A percentile compares a stretch with the other conserved stretches of the same genome.
phyloP scores from a whole-genome alignment of 345 rosid genomes.

The Citrus sp. region DNA sequence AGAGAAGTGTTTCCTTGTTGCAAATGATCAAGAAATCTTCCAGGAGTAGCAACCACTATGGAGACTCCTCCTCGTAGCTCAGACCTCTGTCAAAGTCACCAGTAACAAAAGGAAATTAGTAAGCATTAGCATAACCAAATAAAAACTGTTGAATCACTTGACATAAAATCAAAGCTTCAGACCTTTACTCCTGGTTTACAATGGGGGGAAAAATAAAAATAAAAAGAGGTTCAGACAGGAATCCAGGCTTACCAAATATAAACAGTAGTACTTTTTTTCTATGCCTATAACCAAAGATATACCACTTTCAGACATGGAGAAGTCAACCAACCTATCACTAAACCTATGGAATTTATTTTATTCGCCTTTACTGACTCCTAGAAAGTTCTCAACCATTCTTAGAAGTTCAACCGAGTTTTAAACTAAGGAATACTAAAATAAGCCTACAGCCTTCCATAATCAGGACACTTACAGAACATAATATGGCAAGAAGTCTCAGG shows the following conservation, averaged over 20 bases:
- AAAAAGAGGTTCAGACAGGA: neutral
- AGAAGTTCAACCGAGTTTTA: neutral
- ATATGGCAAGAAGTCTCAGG: neutral
- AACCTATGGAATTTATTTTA: neutral
- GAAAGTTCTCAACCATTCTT: neutral
- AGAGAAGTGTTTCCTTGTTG: conserved; percentile 38
- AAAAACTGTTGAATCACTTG: neutral
- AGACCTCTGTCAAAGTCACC: conserved; percentile 21
- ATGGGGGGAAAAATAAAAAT: neutral
- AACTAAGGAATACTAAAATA: neutral
- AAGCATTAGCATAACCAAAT: neutral
- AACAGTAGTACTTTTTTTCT: neutral
- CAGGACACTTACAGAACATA: neutral
- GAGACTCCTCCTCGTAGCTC: conserved; percentile 35
- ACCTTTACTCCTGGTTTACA: neutral
- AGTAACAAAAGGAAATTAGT: neutral
- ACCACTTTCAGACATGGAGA: neutral
- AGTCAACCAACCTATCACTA: neutral
- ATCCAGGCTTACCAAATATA: neutral
- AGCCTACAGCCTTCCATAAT: neutral
- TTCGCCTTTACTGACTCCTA: neutral
- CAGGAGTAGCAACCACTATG: conserved; percentile 45
- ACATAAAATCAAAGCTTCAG: neutral
- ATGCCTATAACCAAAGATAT: neutral
- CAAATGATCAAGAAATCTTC: conserved; percentile 41